phyloP scores from a whole-genome alignment of 345 rosid genomes.

The Bretschneidera sinensis region DNA sequence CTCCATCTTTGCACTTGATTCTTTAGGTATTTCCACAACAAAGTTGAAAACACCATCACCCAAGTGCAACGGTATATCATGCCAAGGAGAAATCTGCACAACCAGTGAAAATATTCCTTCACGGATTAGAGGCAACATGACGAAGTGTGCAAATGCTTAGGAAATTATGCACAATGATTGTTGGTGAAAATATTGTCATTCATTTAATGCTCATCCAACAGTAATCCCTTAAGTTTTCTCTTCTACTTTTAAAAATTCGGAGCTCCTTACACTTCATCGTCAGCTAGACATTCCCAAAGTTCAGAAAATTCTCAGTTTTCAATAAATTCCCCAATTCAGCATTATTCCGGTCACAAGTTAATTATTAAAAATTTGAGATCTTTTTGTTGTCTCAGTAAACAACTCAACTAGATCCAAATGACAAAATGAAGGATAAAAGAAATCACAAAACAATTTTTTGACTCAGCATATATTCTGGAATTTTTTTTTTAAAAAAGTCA shows the following conservation, averaged over 20 bases:
- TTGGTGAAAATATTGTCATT: too few species aligned
- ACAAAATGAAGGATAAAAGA: too few species aligned
- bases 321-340: neutral
- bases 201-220: neutral
- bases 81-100: slow-evolving; percentile 90
- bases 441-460: too few species aligned
- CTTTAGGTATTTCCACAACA: slow-evolving; percentile 87
- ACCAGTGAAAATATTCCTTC: neutral
- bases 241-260: neutral
- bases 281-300: neutral
- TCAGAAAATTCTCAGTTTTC: neutral
- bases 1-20: slow-evolving; percentile 96
- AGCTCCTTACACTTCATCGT: neutral
- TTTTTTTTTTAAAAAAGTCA: too few species aligned
- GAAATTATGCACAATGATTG: neutral
- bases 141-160: neutral
- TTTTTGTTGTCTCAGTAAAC: too few species aligned
- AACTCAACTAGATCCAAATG: too few species aligned
- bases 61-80: slow-evolving; percentile 75
- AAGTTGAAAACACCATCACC: slow-evolving; percentile 85
- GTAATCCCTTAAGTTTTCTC: neutral
- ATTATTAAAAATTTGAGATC: neutral
- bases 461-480: too few species aligned
- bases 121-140: neutral
- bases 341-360: neutral